phyloP scores from a whole-genome alignment of 2,329 filamentous ascomycete genomes.

The Trichophaea hybrida region DNA sequence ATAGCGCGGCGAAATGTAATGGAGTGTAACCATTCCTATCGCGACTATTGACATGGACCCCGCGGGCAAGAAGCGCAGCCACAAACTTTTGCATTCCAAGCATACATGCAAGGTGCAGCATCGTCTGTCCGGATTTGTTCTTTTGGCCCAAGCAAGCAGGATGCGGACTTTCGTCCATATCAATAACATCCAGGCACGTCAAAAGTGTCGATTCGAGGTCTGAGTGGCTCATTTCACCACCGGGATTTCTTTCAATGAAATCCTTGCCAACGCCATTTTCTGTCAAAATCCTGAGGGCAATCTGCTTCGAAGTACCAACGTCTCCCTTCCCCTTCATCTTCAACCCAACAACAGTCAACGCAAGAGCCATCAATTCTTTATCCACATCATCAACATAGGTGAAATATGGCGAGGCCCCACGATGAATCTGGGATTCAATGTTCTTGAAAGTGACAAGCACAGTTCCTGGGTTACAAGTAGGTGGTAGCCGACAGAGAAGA shows the following conservation, averaged over 20 bases:
- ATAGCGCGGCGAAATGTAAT: constrained; percentile 66
- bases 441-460: constrained; percentile 58
- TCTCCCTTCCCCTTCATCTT: constrained; percentile 44
- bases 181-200: constrained; percentile 62
- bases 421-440: constrained; percentile 33
- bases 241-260: constrained; percentile 32
- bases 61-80: constrained; percentile 59
- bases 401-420: constrained; percentile 36
- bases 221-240: constrained; percentile 33
- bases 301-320: constrained; percentile 26
- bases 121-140: constrained; percentile 55
- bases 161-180: constrained; percentile 58
- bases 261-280: constrained; percentile 28
- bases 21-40: constrained; percentile 72
- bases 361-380: constrained; percentile 52
- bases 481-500: constrained; percentile 65
- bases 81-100: constrained; percentile 62
- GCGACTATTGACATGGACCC: constrained; percentile 59
- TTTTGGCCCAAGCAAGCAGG: constrained; percentile 53
- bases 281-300: constrained; percentile 32
- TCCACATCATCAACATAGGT: constrained; percentile 61
- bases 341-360: constrained; percentile 48
- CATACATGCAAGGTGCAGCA: constrained; percentile 66
- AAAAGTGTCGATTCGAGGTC: constrained; percentile 56
- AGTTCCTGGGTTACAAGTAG: constrained; percentile 49